Base-by-base conservation (phyloP, 371 early-diverging fungal species). In the Blakeslea trispora region DNA sequence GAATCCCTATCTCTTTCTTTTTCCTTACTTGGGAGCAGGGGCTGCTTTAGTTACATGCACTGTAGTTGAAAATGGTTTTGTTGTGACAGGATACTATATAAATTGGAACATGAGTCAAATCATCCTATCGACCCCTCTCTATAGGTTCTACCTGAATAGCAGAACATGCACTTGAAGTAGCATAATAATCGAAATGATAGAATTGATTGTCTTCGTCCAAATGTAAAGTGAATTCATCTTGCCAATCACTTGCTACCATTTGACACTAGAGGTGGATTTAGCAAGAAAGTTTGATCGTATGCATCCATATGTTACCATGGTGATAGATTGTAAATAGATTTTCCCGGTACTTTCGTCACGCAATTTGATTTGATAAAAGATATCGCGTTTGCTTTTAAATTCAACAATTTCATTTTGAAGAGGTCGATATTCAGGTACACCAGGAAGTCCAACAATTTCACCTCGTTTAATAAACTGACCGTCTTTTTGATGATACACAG, bases 401-500 rank as follows among this genome's bases (percentile, higher is more conserved):
- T 55, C 43, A 9, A 63, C 59, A 42, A 63, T 42, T 35, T 68
- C 63, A 43, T 63, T 54, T 3, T 53, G 22, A 19, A 59, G 18
- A 35, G 66, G 61, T 5, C 54, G 35, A 42, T 70, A 70, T 43
- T 53, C 34, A 10, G 70, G 58, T 3, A 24, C 41, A 15, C 53
- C 57, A 1, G 60, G 57, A 39, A 59, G 63, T 14, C 63, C 66
- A 28, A 55, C 48, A 15, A 70, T 70, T 17, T 59, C 59, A 23
- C 70, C 70, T 17, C 70, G 66, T 57, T 63, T 70, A 23, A 70
- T 63, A 18, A 55, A 70, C 10, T 63, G 53, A 0, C 67, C 66
- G 31, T 59, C 45, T 15, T 63, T 62, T 50, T 55, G 50, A 50
- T 68, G 68, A 57, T 59, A 68, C 0, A 67, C 45, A 28, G 50